Evolutionary conservation across 2,329 filamentous ascomycete species (phyloP).

Genomic region (Pyrenophora tritici-repentis): DNA sequence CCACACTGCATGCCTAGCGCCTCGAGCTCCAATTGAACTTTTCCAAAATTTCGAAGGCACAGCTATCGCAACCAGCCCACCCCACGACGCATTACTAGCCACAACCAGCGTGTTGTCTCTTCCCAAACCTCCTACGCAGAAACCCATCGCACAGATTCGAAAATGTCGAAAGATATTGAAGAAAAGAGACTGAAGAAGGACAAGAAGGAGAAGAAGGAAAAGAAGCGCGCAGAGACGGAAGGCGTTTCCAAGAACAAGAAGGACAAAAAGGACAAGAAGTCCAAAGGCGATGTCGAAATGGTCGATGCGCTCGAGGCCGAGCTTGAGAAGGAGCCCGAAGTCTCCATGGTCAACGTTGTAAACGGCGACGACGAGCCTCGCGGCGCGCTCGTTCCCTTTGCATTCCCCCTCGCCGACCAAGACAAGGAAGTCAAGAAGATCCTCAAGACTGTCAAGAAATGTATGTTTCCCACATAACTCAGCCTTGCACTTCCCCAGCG

Average conservation of each 20-base stretch:
- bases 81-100: slow-evolving; percentile 14
- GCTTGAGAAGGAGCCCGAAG: slow-evolving; percentile 67
- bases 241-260: slow-evolving; percentile 59
- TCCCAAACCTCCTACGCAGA: neutral
- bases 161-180: slow-evolving; percentile 45
- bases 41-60: slow-evolving; percentile 12
- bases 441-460: slow-evolving; percentile 67
- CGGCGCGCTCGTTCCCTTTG: slow-evolving; percentile 77
- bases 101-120: neutral
- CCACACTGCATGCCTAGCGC: slow-evolving; percentile 11
- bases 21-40: slow-evolving; percentile 17
- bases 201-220: slow-evolving; percentile 63
- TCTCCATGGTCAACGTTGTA: slow-evolving; percentile 53
- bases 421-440: slow-evolving; percentile 72
- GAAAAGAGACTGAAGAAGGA: slow-evolving; percentile 51
- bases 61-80: slow-evolving; percentile 9
- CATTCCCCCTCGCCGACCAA: slow-evolving; percentile 75
- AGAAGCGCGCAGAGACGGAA: slow-evolving; percentile 61
- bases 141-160: slow-evolving; percentile 12
- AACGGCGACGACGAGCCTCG: slow-evolving; percentile 50
- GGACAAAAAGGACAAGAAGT: slow-evolving; percentile 67
- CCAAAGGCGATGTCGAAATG: slow-evolving; percentile 62
- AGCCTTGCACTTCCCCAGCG: slow-evolving; percentile 4
- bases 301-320: slow-evolving; percentile 59
- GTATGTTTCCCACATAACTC: slow-evolving; percentile 44